These are phyloP conservation scores for Clathrospora elynae DNA, from an alignment of 2,329 filamentous ascomycete species.

Conservation along the genomic window DNA sequence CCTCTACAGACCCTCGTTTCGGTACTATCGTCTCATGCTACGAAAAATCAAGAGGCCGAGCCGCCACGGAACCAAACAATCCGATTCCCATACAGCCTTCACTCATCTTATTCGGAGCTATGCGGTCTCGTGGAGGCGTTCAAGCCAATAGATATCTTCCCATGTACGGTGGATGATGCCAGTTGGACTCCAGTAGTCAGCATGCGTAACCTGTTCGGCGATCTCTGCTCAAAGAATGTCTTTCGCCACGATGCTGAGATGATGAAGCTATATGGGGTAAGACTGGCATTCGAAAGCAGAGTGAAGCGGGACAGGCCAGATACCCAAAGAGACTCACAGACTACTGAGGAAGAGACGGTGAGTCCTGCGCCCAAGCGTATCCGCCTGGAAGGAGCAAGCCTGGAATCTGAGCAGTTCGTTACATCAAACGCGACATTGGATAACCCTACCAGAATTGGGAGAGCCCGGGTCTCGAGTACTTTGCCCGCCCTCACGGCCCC, in stretches of 20 bases:
- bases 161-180: constrained; percentile 70
- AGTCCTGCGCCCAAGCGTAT: neutral
- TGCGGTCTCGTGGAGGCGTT: constrained; percentile 71
- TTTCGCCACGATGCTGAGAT: constrained; percentile 72
- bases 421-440: neutral
- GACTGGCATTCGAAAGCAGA: constrained; percentile 12
- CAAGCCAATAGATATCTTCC: constrained; percentile 75
- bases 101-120: constrained; percentile 84
- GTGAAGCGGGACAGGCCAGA: constrained; percentile 16
- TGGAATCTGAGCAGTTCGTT: neutral
- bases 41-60: constrained; percentile 1
- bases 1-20: constrained; percentile 42
- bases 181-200: constrained; percentile 68
- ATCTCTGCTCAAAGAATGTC: constrained; percentile 63
- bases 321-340: constrained; percentile 23
- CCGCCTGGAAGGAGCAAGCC: neutral
- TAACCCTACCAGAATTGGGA: neutral
- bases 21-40: constrained; percentile 27
- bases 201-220: constrained; percentile 73
- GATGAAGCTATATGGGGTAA: constrained; percentile 45
- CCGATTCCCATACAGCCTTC: constrained; percentile 83
- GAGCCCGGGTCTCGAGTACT: neutral
- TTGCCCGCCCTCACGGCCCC: neutral
- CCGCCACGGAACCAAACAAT: constrained; percentile 30
- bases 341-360: neutral